Percentiles rank a stretch among this genome's conserved stretches.
Evolutionary conservation across 192 early-diverging fungal genomes (phyloP).

Genomic region (Thamnidium elegans): DNA sequence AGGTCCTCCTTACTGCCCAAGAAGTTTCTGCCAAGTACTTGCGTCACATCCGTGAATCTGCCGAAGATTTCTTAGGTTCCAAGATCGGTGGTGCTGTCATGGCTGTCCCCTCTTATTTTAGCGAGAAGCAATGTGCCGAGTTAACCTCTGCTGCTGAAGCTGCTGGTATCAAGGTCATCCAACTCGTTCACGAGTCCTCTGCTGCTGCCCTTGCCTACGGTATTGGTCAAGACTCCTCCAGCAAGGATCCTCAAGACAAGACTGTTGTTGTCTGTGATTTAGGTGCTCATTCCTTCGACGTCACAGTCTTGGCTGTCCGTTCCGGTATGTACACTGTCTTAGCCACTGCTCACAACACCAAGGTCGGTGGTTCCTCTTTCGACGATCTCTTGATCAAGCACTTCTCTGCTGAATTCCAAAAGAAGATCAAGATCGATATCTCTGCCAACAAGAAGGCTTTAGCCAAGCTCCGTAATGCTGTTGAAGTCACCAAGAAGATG

Average conservation of each 20-base stretch:
- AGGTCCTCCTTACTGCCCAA: constrained; percentile 63
- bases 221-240: constrained; percentile 49
- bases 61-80: constrained; percentile 82
- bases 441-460: constrained; percentile 69
- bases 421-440: constrained; percentile 81
- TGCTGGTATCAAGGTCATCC: constrained; percentile 78
- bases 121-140: constrained; percentile 65
- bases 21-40: constrained; percentile 82
- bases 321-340: constrained; percentile 73
- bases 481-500: constrained; percentile 90
- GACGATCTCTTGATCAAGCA: constrained; percentile 81
- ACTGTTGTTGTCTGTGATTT: constrained; percentile 85
- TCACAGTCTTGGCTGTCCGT: constrained; percentile 73
- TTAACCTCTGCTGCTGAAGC: constrained; percentile 62
- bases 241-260: constrained; percentile 60
- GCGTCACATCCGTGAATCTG: constrained; percentile 77
- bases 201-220: constrained; percentile 89
- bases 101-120: constrained; percentile 85
- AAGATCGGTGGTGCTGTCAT: constrained; percentile 80
- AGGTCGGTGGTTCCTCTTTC: constrained; percentile 82
- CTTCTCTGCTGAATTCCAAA: constrained; percentile 85
- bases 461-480: constrained; percentile 79
- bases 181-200: constrained; percentile 85
- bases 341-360: constrained; percentile 70
- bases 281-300: constrained; percentile 82